These are phyloP conservation scores for Phytophthora constricta DNA, from an alignment of 352 stramenopile genomes.

Conservation along the genomic window DNA sequence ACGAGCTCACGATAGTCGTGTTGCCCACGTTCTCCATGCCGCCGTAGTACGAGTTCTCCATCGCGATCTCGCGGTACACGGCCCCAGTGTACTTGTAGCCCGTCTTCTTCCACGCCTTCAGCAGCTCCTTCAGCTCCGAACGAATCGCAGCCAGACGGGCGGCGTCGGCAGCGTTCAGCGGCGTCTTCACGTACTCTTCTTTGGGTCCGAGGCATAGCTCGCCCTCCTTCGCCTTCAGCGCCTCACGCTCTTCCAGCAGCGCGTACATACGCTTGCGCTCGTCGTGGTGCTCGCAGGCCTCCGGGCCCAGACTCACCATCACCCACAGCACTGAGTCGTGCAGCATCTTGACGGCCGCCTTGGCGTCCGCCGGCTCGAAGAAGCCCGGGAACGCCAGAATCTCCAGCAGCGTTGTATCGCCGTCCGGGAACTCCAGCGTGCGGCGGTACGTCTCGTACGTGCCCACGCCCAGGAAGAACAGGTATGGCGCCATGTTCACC, in stretches of 20 bases:
- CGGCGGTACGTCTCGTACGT: conserved; percentile 79
- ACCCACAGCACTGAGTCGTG: conserved; percentile 80
- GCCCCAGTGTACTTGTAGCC: conserved; percentile 87
- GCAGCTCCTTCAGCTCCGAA: conserved; percentile 62
- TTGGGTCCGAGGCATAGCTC: conserved; percentile 59
- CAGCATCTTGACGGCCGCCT: conserved; percentile 76
- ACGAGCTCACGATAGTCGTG: conserved; percentile 82
- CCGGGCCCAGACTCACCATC: conserved; percentile 74
- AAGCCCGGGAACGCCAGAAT: conserved; percentile 75
- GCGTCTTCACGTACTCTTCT: conserved; percentile 55
- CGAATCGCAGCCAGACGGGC: conserved; percentile 56
- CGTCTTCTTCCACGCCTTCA: conserved; percentile 80
- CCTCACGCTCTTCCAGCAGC: conserved; percentile 68
- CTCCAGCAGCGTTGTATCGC: conserved; percentile 74
- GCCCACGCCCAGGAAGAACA: conserved; percentile 83
- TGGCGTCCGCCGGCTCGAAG: conserved; percentile 71
- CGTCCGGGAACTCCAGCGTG: conserved; percentile 78
- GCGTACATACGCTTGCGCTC: conserved; percentile 77
- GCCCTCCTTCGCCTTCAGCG: conserved; percentile 70
- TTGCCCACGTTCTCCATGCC: conserved; percentile 87
- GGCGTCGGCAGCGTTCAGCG: conserved; percentile 50
- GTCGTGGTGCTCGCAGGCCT: conserved; percentile 72
- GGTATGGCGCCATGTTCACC: conserved; percentile 86
- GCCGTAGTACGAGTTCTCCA: conserved; percentile 87
- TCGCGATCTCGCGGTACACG: conserved; percentile 82